A percentile compares a stretch with the other conserved stretches of the same genome.
These are phyloP conservation scores for Immersiella caudata DNA, from an alignment of 495 filamentous ascomycete species.

Conservation along the genomic window DNA sequence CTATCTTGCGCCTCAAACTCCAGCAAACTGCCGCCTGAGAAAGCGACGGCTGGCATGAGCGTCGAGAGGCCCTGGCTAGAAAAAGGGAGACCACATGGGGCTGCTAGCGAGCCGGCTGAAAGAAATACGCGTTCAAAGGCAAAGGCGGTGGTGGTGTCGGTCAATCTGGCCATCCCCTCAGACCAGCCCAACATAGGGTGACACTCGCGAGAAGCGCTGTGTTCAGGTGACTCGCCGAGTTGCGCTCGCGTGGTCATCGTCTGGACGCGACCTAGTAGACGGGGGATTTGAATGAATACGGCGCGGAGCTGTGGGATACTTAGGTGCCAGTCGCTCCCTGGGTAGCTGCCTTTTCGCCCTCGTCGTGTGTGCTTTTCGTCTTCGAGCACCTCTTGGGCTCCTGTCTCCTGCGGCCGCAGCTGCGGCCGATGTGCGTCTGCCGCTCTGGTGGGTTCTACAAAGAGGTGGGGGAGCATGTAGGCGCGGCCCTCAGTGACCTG, in stretches of 20 bases:
- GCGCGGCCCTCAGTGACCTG: slow-evolving; percentile 7
- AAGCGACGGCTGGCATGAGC: too few relatives aligned
- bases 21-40: too few relatives aligned
- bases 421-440: slow-evolving; percentile 30
- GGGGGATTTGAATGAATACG: background rate
- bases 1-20: too few relatives aligned
- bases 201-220: background rate
- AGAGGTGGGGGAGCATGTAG: slow-evolving; percentile 16
- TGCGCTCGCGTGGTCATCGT: background rate
- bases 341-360: background rate
- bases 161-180: slow-evolving; percentile 2
- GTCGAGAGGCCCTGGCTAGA: too few relatives aligned
- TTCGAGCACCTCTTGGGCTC: slow-evolving; percentile 7
- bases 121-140: background rate
- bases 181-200: background rate
- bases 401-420: slow-evolving; percentile 34
- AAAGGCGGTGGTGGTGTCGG: background rate
- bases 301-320: background rate
- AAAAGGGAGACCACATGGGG: background rate
- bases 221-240: background rate
- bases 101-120: background rate
- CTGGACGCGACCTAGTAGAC: background rate
- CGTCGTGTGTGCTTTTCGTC: background rate
- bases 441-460: slow-evolving; percentile 21
- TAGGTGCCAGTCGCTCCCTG: background rate